Evolutionary conservation across 2,329 filamentous ascomycete genomes (phyloP).

Genomic region (Tympanopsis confertula): DNA sequence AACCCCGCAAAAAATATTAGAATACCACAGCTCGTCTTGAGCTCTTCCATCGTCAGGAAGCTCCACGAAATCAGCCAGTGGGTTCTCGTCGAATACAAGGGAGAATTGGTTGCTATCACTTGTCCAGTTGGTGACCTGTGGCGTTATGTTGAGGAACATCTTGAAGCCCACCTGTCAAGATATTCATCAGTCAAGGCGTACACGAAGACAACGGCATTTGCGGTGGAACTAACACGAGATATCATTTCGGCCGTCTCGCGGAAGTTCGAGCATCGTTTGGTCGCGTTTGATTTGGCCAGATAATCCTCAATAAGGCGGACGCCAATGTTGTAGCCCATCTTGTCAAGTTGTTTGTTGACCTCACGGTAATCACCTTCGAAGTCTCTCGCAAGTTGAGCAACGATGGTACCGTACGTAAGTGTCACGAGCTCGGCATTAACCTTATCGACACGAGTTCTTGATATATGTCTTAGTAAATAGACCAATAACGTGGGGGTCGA

Average conservation of each 20-base stretch:
- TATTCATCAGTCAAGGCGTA: too few relatives aligned
- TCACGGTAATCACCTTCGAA: slow-evolving; percentile 88
- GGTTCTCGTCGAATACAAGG: slow-evolving; percentile 91
- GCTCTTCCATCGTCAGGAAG: slow-evolving; percentile 88
- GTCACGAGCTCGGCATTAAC: slow-evolving; percentile 96
- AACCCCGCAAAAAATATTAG: slow-evolving; percentile 90
- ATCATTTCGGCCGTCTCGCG: slow-evolving; percentile 95
- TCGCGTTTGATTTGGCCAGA: slow-evolving; percentile 83
- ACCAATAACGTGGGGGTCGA: too few relatives aligned
- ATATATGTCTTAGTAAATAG: too few relatives aligned
- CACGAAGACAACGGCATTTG: too few relatives aligned
- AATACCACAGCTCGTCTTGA: slow-evolving; percentile 97
- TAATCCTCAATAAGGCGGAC: slow-evolving; percentile 94
- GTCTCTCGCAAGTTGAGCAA: slow-evolving; percentile 91
- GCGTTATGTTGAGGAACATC: slow-evolving; percentile 95
- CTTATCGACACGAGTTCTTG: slow-evolving; percentile 86
- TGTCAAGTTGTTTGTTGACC: slow-evolving; percentile 95
- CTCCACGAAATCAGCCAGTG: slow-evolving; percentile 92
- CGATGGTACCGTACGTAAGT: slow-evolving; percentile 93
- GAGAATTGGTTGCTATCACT: slow-evolving; percentile 95
- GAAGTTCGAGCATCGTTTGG: slow-evolving; percentile 83
- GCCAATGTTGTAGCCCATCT: slow-evolving; percentile 99
- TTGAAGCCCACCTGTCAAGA: slow-evolving; percentile 78
- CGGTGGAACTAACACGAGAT: slow-evolving; percentile 64
- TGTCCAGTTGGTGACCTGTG: slow-evolving; percentile 88